phyloP scores from a whole-genome alignment of 208 protist genomes.

The Acanthamoeba healyi region DNA sequence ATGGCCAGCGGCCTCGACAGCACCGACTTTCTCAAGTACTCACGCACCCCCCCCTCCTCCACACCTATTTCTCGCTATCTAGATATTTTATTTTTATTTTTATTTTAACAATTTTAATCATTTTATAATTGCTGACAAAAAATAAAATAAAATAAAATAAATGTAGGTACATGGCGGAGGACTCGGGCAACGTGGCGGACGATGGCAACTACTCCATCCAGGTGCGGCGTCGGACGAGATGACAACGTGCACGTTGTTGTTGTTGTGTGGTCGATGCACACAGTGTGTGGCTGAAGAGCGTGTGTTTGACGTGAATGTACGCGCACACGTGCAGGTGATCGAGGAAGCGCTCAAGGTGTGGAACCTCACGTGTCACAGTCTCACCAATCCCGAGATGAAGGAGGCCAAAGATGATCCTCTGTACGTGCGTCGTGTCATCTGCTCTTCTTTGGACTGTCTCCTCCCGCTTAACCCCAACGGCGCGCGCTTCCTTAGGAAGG shows the following conservation, averaged over 20 bases:
- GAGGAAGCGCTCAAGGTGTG: slow-evolving; percentile 74
- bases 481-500: neutral
- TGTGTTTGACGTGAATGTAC: too few relatives aligned
- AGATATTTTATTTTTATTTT: neutral
- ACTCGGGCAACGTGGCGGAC: slow-evolving; percentile 71
- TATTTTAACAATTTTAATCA: neutral
- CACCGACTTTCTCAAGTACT: slow-evolving; percentile 63
- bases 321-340: slow-evolving; percentile 39
- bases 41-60: neutral
- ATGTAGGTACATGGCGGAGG: slow-evolving; percentile 35
- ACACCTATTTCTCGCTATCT: too few relatives aligned
- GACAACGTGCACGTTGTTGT: too few relatives aligned
- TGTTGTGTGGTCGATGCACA: too few relatives aligned
- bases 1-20: slow-evolving; percentile 53
- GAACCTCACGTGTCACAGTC: slow-evolving; percentile 44
- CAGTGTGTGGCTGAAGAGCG: too few relatives aligned
- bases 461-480: neutral
- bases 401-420: slow-evolving; percentile 64
- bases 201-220: slow-evolving; percentile 74
- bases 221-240: too few relatives aligned
- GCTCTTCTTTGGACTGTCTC: too few relatives aligned
- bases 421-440: too few relatives aligned
- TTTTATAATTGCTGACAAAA: neutral
- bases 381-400: slow-evolving; percentile 70
- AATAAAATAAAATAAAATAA: neutral